These are phyloP conservation scores for Diaporthe batatas DNA, from an alignment of 2,329 filamentous ascomycete species.

Conservation along the genomic window DNA sequence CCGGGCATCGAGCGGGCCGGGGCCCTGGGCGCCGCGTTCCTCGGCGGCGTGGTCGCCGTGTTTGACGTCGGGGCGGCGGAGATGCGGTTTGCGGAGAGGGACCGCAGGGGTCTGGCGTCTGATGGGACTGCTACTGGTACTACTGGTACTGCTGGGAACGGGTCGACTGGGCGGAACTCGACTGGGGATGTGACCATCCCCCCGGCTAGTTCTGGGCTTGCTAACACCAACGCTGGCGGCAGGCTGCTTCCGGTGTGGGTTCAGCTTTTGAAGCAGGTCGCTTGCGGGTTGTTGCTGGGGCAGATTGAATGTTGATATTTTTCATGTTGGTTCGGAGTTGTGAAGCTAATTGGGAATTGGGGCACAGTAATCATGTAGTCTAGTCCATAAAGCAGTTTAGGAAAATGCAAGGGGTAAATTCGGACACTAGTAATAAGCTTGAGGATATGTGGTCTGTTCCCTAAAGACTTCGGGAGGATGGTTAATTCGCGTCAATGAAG, in stretches of 20 bases:
- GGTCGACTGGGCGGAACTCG: neutral
- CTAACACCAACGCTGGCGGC: neutral
- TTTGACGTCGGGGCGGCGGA: conserved; percentile 49
- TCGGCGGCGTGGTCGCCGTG: conserved; percentile 50
- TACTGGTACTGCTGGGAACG: neutral
- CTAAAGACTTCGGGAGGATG: no score
- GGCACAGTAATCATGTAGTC: no score
- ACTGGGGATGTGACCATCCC: neutral
- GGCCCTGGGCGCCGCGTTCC: conserved; percentile 47
- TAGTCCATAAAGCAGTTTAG: no score
- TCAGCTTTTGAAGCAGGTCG: neutral
- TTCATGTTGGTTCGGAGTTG: no score
- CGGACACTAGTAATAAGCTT: no score
- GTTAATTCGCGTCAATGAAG: neutral
- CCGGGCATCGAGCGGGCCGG: conserved; percentile 43
- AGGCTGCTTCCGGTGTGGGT: conserved; percentile 25
- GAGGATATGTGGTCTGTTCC: neutral
- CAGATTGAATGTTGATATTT: neutral
- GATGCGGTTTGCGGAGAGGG: conserved; percentile 49
- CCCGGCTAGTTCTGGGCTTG: conserved; percentile 4
- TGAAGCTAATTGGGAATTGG: no score
- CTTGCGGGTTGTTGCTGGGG: neutral
- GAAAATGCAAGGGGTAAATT: no score
- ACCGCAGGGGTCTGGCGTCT: neutral
- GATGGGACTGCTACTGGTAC: neutral